Evolutionary conservation across 1,139 yeast genomes (phyloP), one percentile per base, ranked within the genome.

Genomic region (Debaryomyces udenii): DNA sequence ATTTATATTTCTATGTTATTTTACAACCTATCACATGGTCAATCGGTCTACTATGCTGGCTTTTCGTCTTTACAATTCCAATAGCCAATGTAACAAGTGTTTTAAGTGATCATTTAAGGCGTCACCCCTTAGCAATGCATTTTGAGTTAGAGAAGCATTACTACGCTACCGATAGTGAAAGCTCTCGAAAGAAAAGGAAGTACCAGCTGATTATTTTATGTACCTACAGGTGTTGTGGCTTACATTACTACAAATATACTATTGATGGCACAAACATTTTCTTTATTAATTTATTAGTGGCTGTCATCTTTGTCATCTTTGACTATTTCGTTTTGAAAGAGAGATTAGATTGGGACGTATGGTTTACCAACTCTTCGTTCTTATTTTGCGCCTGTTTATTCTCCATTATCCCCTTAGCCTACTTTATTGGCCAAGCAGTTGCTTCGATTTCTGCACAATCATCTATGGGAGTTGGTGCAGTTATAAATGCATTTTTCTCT

Each of bases 391-490:
- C 90, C 20, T 86, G 96, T 62, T 70, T 93, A 46, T 74, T 86
- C 40, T 86, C 97, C 1, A 88, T 93, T 46, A 80, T 93, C 37
- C 99, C 99, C 2, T 72, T 93, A 51, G 99, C 99, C 0, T 93
- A 93, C 60, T 93, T 91, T 61, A 91, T 93, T 55, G 99, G 99
- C 3, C 98, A 93, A 62, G 99, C 98, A 2, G 99, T 93, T 18
- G 99, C 99, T 0, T 91, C 98, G 2, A 93, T 93, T 48, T 87
- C 96, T 3, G 98, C 99, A 0, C 99, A 94, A 66, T 89, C 97
- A 1, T 91, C 98, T 0, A 93, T 93, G 98, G 97, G 98, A n/a
- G 83, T 93, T 50, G 99, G 99, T 69, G 99, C 99, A 1, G 96
- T 91, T 1, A 90, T 93, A 53, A 93, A 93, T 62, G 99, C 99